phyloP scores from a whole-genome alignment of 2,329 filamentous ascomycete genomes.

The Orbilia javanica region DNA sequence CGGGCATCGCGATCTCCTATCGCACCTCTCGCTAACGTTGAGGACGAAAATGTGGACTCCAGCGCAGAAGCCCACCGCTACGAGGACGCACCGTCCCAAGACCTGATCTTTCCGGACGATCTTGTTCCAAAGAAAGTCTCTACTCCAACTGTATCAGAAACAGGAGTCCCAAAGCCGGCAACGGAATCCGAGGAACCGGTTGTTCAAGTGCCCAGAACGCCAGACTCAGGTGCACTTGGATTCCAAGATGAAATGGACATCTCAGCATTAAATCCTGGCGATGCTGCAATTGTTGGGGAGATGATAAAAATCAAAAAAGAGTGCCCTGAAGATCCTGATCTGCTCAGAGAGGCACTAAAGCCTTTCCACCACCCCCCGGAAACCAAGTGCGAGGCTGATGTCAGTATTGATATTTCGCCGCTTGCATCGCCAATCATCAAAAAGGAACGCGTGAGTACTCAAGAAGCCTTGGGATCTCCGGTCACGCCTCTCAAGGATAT shows the following conservation, averaged over 20 bases:
- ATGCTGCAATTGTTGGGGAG: conserved; percentile 31
- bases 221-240: background rate
- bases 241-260: conserved; percentile 34
- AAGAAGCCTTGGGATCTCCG: conserved; percentile 45
- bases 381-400: conserved; percentile 14
- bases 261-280: conserved; percentile 27
- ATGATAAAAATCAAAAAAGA: conserved; percentile 52
- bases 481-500: conserved; percentile 36
- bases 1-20: background rate
- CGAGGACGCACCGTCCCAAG: conserved; percentile 27
- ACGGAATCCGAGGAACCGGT: conserved; percentile 15
- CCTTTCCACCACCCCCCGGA: conserved; percentile 46
- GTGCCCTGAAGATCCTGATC: conserved; percentile 41
- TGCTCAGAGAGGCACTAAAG: conserved; percentile 35
- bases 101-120: background rate
- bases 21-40: background rate
- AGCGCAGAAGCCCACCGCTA: conserved; percentile 46
- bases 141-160: conserved; percentile 9
- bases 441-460: conserved; percentile 36
- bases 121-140: background rate
- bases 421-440: conserved; percentile 32
- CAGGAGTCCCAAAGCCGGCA: background rate
- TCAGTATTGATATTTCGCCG: conserved; percentile 48
- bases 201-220: conserved; percentile 34
- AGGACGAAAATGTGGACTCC: conserved; percentile 22